A percentile compares a stretch with the other conserved stretches of the same genome.
Evolutionary conservation across 352 stramenopile genomes (phyloP).

Genomic region (Pilasporangium apinafurcum): DNA sequence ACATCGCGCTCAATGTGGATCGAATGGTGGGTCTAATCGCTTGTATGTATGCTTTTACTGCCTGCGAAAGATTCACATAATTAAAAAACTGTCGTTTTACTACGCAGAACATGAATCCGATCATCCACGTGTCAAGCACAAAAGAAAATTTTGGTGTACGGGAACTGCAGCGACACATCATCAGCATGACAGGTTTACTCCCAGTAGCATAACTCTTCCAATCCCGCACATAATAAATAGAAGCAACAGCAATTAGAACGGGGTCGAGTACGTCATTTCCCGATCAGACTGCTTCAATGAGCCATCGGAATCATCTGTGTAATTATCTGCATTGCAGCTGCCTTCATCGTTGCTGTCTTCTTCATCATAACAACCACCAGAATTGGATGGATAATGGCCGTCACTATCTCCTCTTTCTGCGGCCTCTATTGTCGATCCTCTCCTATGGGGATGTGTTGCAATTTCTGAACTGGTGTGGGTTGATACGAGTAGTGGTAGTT

Average conservation of each 20-base stretch:
- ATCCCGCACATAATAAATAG: too few relatives aligned
- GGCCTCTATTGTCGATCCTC: too few relatives aligned
- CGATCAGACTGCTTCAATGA: conserved; percentile 20
- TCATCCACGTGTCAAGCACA: conserved; percentile 73
- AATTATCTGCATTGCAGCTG: conserved; percentile 6
- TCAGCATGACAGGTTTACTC: conserved; percentile 55
- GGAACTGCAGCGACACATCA: conserved; percentile 69
- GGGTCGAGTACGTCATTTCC: conserved; percentile 17
- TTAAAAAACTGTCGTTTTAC: conserved; percentile 2
- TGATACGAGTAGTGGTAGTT: conserved; percentile 2
- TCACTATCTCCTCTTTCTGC: too few relatives aligned
- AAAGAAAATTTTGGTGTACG: conserved; percentile 74
- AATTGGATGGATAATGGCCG: too few relatives aligned
- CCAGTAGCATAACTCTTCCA: too few relatives aligned
- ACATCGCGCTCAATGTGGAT: conserved; percentile 33
- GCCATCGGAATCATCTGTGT: conserved; percentile 11
- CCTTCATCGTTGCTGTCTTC: conserved; percentile 16
- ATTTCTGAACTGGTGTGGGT: too few relatives aligned
- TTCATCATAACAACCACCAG: too few relatives aligned
- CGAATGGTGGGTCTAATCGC: conserved; percentile 32
- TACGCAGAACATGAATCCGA: conserved; percentile 71
- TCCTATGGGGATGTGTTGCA: too few relatives aligned
- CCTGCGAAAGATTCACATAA: too few relatives aligned
- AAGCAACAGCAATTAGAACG: conserved; percentile 24
- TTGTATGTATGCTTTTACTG: not conserved